Conservation (phyloP, 2,329 filamentous ascomycete genomes). For the Calycina herbarum region DNA sequence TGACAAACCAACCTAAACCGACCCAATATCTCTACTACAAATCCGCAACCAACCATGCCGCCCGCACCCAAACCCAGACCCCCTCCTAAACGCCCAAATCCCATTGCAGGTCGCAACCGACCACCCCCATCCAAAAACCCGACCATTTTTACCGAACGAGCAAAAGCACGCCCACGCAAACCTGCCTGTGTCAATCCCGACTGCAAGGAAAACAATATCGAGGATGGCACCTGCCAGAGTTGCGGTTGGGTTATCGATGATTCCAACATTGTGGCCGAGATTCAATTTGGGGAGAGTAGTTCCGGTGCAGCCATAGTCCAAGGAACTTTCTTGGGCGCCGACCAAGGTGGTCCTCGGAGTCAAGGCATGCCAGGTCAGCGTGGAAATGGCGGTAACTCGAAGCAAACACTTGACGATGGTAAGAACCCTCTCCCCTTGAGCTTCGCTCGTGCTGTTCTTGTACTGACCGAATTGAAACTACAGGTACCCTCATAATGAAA, state of each 20-base stretch:
- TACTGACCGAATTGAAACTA: neutral
- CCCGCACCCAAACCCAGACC: neutral
- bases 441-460: neutral
- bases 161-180: slow-evolving; percentile 20
- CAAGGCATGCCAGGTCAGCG: slow-evolving; percentile 60
- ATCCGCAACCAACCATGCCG: neutral
- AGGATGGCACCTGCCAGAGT: slow-evolving; percentile 71
- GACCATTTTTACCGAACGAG: slow-evolving; percentile 26
- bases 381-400: slow-evolving; percentile 46
- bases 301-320: slow-evolving; percentile 87
- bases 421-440: slow-evolving; percentile 13
- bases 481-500: slow-evolving; percentile 54
- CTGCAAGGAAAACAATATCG: slow-evolving; percentile 61
- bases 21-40: neutral
- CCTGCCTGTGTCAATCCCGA: slow-evolving; percentile 56
- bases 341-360: slow-evolving; percentile 62
- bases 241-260: slow-evolving; percentile 86
- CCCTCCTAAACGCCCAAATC: slow-evolving; percentile 16
- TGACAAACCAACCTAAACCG: neutral
- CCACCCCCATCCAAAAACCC: slow-evolving; percentile 25
- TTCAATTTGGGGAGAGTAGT: slow-evolving; percentile 85
- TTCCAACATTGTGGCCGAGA: slow-evolving; percentile 82
- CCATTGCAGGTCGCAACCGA: slow-evolving; percentile 21
- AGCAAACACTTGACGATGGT: slow-evolving; percentile 57
- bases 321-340: slow-evolving; percentile 82